Evolutionary conservation across 129 eudicot genomes (phyloP).

Genomic region (Daucus carota): DH1_v3.0 NC_030382.2:48377001-48377500

Average conservation of each 20-base stretch:
- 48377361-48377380: not conserved
- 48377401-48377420: no score
- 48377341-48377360: not conserved
- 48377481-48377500: no score
- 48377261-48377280: not conserved
- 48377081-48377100: not conserved
- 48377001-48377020: not conserved
- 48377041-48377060: not conserved
- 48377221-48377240: not conserved
- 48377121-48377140: not conserved
- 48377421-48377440: no score
- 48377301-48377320: not conserved
- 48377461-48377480: no score
- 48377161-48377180: not conserved
- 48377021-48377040: not conserved
- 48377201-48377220: not conserved
- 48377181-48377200: not conserved
- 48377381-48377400: not conserved
- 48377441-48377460: no score
- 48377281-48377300: not conserved
- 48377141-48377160: not conserved
- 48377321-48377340: not conserved
- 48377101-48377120: not conserved
- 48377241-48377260: not conserved
- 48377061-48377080: not conserved